Evolutionary conservation across 108 stramenopile species (phyloP).

Genomic region (Discostella stelligeroides): DNA sequence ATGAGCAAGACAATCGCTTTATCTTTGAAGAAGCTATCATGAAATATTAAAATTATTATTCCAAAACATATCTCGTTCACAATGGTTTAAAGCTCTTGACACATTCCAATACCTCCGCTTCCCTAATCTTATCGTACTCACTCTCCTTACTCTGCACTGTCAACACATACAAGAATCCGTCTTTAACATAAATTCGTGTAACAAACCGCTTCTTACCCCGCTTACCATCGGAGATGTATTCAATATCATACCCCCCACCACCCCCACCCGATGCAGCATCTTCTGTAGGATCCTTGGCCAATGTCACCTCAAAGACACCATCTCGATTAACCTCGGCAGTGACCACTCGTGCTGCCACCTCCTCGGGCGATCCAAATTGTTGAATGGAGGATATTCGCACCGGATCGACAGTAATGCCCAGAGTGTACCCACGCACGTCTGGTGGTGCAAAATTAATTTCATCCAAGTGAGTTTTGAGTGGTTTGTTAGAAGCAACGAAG

Average conservation of each 20-base stretch:
- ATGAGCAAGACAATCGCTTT: conserved; percentile 31
- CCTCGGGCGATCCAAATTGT: conserved; percentile 81
- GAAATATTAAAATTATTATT: background rate
- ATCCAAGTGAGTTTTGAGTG: conserved; percentile 81
- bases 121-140: conserved; percentile 41
- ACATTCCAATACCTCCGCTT: conserved; percentile 35
- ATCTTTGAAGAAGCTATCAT: conserved; percentile 19
- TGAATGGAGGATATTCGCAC: conserved; percentile 64
- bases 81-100: conserved; percentile 42
- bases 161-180: conserved; percentile 67
- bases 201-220: conserved; percentile 73
- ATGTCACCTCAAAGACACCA: conserved; percentile 81
- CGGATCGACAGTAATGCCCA: conserved; percentile 84
- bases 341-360: conserved; percentile 83
- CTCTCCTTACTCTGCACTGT: conserved; percentile 76
- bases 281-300: conserved; percentile 70
- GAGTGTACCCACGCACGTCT: conserved; percentile 50
- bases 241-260: conserved; percentile 58
- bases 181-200: conserved; percentile 63
- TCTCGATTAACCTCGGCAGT: conserved; percentile 86
- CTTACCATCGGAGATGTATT: conserved; percentile 73
- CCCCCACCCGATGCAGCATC: conserved; percentile 30
- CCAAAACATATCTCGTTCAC: too few relatives aligned
- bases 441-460: conserved; percentile 68
- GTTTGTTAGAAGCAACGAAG: conserved; percentile 58